Evolutionary conservation across 73 alveolate genomes (phyloP), one percentile per base, ranked within the genome.

Genomic region (Paramecium sonneborni): DNA sequence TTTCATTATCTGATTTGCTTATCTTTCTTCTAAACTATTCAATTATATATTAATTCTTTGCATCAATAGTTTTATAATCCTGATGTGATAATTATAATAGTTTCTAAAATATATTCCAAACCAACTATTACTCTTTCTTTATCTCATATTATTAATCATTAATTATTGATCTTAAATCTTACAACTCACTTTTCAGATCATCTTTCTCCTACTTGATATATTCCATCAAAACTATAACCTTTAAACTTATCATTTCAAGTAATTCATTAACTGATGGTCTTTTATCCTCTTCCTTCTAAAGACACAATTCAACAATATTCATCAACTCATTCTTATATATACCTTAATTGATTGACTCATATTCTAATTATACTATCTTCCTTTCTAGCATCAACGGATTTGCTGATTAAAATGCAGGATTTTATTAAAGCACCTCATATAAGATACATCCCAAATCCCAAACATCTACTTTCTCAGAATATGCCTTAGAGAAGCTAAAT

Each of bases 361-460:
- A 97, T 70, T 86, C 90, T 14, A 98, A 98, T 91, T 96, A 94
- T 30, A 97, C 93, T 1, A 97, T 99, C 91, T 96, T 97, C 85
- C 96, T 95, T 85, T 93, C 97, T 15, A 97, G 93, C 18, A 95
- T 93, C 84, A 96, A 96, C 97, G 97, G 97, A 85, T 96, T 95
- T 37, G 90, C 94, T 1, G 98, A 98, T 70, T 95, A 76, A 92
- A 97, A 97, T 4, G 99, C 99, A 35, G 99, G 99, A 76, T 94
- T 96, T 70, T 96, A 93, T 55, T 97, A 93, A 18, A 96, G 94
- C 97, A 96, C 92, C 94, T 97, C 99, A 95, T 97, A 97, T 35
- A 97, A 85, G 46, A 97, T 98, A 69, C 99, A 97, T 34, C 99
- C 99, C 34, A 97, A 91, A 10, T 98, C 95, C 99, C 99, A 97